Evolutionary conservation across 2,329 filamentous ascomycete species (phyloP).

Genomic region (Chaetomiaceae sp.): DNA sequence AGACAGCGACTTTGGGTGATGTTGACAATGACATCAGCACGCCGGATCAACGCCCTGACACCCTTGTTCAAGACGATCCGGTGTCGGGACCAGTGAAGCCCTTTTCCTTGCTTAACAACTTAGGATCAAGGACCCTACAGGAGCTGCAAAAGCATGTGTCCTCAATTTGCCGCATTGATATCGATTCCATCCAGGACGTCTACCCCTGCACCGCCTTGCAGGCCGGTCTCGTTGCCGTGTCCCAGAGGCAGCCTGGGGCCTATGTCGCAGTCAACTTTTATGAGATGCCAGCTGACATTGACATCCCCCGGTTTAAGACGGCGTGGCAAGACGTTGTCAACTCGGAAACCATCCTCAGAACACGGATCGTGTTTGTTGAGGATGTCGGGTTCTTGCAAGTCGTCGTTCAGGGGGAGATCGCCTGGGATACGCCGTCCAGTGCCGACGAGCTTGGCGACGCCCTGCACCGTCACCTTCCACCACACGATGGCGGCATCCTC

Average conservation of each 20-base stretch:
- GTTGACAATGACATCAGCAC: background rate
- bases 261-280: constrained; percentile 49
- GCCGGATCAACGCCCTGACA: background rate
- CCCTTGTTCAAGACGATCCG: background rate
- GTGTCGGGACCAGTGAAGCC: constrained; percentile 9
- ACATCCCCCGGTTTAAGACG: constrained; percentile 12
- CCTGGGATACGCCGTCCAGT: constrained; percentile 11
- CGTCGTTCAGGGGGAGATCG: constrained; percentile 17
- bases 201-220: constrained; percentile 22
- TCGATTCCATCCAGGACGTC: constrained; percentile 39
- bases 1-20: constrained; percentile 8
- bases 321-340: constrained; percentile 14
- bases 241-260: constrained; percentile 44
- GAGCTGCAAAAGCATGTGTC: constrained; percentile 15
- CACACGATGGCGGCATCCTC: constrained; percentile 21
- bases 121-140: background rate
- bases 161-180: constrained; percentile 31
- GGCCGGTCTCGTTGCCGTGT: constrained; percentile 46
- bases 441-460: background rate
- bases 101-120: constrained; percentile 6
- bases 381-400: constrained; percentile 20
- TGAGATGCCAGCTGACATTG: constrained; percentile 28
- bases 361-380: constrained; percentile 12
- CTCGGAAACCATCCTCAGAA: constrained; percentile 12
- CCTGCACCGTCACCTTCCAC: constrained; percentile 17